phyloP scores from a whole-genome alignment of 2,329 filamentous ascomycete genomes.

The Drechslerella stenobrocha region DNA sequence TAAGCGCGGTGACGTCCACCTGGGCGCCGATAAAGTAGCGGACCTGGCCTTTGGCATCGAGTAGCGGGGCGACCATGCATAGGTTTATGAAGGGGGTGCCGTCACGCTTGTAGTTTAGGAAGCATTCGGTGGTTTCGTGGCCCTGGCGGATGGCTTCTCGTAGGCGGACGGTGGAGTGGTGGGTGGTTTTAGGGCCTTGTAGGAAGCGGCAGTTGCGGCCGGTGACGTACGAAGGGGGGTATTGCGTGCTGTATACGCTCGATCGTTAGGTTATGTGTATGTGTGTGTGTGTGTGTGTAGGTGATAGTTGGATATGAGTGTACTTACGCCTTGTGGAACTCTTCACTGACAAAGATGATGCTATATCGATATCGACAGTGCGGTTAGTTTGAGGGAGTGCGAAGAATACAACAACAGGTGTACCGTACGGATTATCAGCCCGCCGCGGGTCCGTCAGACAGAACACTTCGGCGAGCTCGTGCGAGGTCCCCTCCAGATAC shows the following conservation, averaged over 20 bases:
- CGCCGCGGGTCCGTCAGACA: conserved; percentile 74
- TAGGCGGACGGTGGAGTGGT: conserved; percentile 65
- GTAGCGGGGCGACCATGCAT: conserved; percentile 71
- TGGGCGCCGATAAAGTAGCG: conserved; percentile 74
- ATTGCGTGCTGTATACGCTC: conserved; percentile 66
- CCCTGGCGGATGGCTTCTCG: conserved; percentile 65
- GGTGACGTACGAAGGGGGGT: conserved; percentile 71
- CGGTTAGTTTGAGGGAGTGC: conserved; percentile 68
- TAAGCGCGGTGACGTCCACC: conserved; percentile 70
- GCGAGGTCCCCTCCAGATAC: conserved; percentile 63
- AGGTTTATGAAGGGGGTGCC: conserved; percentile 77
- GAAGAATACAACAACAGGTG: background rate
- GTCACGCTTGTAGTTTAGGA: conserved; percentile 76
- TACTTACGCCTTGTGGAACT: conserved; percentile 36
- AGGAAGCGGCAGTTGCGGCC: conserved; percentile 78
- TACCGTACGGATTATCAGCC: conserved; percentile 64
- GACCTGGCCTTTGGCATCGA: conserved; percentile 68
- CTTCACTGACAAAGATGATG: conserved; percentile 30
- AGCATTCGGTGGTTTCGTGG: conserved; percentile 72
- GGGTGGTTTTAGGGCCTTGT: conserved; percentile 72
- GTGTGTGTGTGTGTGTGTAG: conserved; percentile 65
- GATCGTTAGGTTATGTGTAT: no score
- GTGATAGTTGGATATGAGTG: conserved; percentile 18
- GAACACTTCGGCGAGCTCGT: conserved; percentile 75
- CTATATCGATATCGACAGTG: conserved; percentile 64